These are phyloP conservation scores for Gloeophyllum trabeum DNA, from an alignment of 768 basidiomycete genomes.

Conservation along the genomic window DNA sequence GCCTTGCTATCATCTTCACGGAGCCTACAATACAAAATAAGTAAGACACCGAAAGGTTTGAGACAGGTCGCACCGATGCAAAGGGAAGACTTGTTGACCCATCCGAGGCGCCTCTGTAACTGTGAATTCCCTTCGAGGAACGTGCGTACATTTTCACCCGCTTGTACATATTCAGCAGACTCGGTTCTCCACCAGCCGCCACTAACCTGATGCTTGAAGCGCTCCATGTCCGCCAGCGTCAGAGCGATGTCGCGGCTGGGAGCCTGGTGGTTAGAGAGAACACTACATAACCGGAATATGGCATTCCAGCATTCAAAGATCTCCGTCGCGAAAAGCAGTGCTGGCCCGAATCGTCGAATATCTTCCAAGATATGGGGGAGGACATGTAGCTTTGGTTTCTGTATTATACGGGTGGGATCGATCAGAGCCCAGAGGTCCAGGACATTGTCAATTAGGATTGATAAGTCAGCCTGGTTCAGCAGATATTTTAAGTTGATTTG, in stretches of 20 bases:
- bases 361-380: slow-evolving; percentile 19
- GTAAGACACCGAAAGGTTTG: too few species aligned
- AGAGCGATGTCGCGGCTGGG: slow-evolving; percentile 30
- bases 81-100: too few species aligned
- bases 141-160: neutral
- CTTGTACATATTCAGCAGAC: slow-evolving; percentile 3
- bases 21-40: too few species aligned
- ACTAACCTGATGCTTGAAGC: slow-evolving; percentile 18
- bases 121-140: neutral
- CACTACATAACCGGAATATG: slow-evolving; percentile 26
- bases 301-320: slow-evolving; percentile 30
- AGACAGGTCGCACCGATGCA: too few species aligned
- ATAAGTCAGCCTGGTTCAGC: slow-evolving; percentile 7
- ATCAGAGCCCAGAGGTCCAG: slow-evolving; percentile 13
- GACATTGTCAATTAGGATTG: slow-evolving; percentile 7
- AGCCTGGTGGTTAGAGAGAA: slow-evolving; percentile 29
- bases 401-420: slow-evolving; percentile 15
- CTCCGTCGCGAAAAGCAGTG: slow-evolving; percentile 24
- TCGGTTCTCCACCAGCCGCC: slow-evolving; percentile 20
- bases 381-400: slow-evolving; percentile 22
- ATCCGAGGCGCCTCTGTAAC: slow-evolving; percentile 10
- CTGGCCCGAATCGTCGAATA: slow-evolving; percentile 21
- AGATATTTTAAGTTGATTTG: neutral
- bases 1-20: too few species aligned
- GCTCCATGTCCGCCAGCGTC: slow-evolving; percentile 18